These are phyloP conservation scores for Tetrahymena borealis DNA, from an alignment of 73 alveolate genomes.

Conservation along the genomic window DNA sequence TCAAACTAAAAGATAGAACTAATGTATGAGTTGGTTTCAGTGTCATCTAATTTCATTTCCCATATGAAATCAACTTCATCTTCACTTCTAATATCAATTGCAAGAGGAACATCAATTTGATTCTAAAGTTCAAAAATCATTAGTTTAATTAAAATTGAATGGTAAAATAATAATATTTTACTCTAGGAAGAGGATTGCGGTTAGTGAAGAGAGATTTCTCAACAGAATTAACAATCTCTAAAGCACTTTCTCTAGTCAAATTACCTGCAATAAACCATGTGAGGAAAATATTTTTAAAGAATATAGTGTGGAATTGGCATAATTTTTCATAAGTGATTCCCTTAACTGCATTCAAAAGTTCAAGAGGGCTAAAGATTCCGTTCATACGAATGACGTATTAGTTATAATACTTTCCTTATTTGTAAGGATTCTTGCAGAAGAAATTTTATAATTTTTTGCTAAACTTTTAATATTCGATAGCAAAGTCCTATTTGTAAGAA, in stretches of 20 bases:
- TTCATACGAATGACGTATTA: not conserved
- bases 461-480: not conserved
- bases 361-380: not conserved
- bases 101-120: not conserved
- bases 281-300: slow-evolving; percentile 12
- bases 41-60: slow-evolving; percentile 14
- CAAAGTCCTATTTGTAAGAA: not conserved
- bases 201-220: not conserved
- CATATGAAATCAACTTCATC: not conserved
- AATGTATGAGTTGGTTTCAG: not conserved
- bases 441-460: not conserved
- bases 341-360: not conserved
- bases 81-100: not conserved
- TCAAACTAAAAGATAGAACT: not conserved
- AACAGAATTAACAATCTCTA: not conserved
- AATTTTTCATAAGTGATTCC: slow-evolving; percentile 16
- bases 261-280: slow-evolving; percentile 33
- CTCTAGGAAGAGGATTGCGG: not conserved
- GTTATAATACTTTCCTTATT: not conserved
- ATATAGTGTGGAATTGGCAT: not conserved
- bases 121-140: not conserved
- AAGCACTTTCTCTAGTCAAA: slow-evolving; percentile 11
- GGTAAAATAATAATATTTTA: too few relatives aligned
- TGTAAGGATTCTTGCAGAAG: not conserved
- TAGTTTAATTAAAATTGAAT: not conserved